Percentiles rank a stretch among this genome's conserved stretches.
Evolutionary conservation across 768 basidiomycete species (phyloP).

Genomic region (Podaxis sp.): DNA sequence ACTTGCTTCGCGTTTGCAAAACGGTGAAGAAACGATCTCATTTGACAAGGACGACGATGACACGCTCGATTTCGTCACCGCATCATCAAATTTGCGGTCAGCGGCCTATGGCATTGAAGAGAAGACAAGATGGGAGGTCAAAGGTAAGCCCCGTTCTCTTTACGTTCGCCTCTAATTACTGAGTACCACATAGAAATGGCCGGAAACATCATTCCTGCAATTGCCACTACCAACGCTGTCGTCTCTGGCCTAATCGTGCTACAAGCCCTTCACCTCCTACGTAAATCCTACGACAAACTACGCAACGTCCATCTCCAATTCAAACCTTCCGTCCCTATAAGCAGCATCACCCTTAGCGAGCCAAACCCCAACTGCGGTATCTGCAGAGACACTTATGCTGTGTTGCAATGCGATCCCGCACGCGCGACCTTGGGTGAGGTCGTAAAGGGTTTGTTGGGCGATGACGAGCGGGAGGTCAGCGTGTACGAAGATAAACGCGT

Average conservation of each 20-base stretch:
- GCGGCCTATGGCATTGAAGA: conserved; percentile 84
- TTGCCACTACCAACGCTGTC: conserved; percentile 98
- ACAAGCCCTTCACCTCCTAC: conserved; percentile 85
- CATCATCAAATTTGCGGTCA: conserved; percentile 90
- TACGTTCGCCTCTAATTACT: background rate
- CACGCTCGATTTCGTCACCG: conserved; percentile 94
- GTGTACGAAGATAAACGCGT: conserved; percentile 88
- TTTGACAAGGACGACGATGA: conserved; percentile 99
- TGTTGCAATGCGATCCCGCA: conserved; percentile 70
- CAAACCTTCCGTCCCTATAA: conserved; percentile 77
- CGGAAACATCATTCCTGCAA: conserved; percentile 98
- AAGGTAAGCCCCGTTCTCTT: conserved; percentile 53
- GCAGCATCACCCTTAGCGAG: conserved; percentile 57
- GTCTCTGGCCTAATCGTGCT: conserved; percentile 93
- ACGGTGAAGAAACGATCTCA: conserved; percentile 69
- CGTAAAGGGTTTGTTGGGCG: conserved; percentile 64
- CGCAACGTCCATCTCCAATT: conserved; percentile 81
- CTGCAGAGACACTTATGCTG: conserved; percentile 82
- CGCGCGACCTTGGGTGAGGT: conserved; percentile 72
- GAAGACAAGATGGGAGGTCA: conserved; percentile 96
- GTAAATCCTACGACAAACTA: conserved; percentile 55
- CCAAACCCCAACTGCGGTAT: conserved; percentile 83
- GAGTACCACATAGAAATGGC: conserved; percentile 79
- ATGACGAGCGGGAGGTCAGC: conserved; percentile 62
- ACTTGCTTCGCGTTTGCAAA: conserved; percentile 64